Conservation (phyloP, 2,329 filamentous ascomycete genomes). For the Cercospora citrullina region DNA sequence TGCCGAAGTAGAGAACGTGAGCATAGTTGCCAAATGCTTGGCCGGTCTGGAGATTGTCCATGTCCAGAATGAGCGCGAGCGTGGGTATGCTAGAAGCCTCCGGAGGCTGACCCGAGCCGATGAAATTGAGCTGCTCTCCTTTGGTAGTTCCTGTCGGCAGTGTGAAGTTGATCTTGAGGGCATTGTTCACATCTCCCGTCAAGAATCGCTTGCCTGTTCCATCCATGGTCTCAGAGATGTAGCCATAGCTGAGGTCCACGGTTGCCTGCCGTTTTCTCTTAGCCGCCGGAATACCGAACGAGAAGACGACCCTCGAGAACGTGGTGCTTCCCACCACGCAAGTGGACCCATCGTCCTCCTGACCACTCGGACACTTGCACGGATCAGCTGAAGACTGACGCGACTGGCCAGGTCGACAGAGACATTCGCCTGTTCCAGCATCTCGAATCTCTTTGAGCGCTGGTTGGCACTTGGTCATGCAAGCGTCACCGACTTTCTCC, state of each 20-base stretch:
- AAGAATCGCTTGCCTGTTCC: background rate
- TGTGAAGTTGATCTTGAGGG: background rate
- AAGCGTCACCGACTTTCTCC: background rate
- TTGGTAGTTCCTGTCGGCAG: background rate
- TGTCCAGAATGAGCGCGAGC: background rate
- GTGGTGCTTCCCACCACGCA: background rate
- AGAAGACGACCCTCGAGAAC: background rate
- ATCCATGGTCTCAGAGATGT: background rate
- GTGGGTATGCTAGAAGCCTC: background rate
- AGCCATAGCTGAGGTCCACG: constrained; percentile 5
- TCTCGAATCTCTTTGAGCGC: background rate
- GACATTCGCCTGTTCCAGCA: background rate
- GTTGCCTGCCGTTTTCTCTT: background rate
- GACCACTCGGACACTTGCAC: background rate
- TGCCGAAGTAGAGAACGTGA: background rate
- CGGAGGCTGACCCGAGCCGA: background rate
- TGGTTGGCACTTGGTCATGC: background rate
- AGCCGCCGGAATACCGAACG: background rate
- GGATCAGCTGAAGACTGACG: background rate
- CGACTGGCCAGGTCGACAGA: background rate
- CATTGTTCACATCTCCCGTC: background rate
- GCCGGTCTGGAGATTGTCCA: background rate
- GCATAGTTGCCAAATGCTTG: background rate
- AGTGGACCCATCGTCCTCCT: background rate
- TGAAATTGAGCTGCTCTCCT: background rate